Base-by-base conservation (phyloP, 805 yeast species). In the Lipomyces starkeyi region DNA sequence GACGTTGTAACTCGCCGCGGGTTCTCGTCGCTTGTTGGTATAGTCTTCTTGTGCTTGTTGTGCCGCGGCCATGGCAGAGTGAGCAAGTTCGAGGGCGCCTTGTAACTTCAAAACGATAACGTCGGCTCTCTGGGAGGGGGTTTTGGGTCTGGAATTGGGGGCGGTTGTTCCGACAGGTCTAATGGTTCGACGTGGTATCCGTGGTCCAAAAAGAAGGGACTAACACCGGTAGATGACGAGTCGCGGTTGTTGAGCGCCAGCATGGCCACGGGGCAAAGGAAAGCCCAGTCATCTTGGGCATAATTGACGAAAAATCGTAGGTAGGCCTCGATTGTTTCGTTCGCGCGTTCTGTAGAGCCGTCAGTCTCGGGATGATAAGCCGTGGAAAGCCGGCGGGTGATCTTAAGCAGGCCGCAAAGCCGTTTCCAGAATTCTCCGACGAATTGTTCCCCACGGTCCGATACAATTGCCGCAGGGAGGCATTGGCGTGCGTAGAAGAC, bases 351-450 rank as follows among this genome's bases (percentile, higher is more conserved):
- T 1, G 61, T 57, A 47, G 58, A 59, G 7, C 58, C 63, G 11
- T 61, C 63, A 4, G 63, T 61, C 34, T 61, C 59, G 3, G 63
- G 63, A 40, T 61, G 63, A 27, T 53, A 47, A 2, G 58, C 59
- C 1, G 59, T 61, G 8, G 29, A 22, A 0, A 52, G 13, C 3
- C 32, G 27, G n/a, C 29, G 56, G 1, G 14, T 8, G 17, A 52
- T 27, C 53, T 49, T 49, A 0, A 49, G 53, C 2, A 49, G 53
- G 5, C 53, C n/a, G 2, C 56, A 52, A 1, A 52, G 13, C 4
- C 29, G 29, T 4, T 7, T 20, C 56, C 56, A 52, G 47, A 40
- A 40, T 4, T 14, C 49, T 0, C 49, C 49, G 8, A 57, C 59
- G 22, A 57, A 57, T 14, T 35, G 59, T 7, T 29, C 25, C 0